Percentiles rank a stretch among this genome's conserved stretches.
Conservation (phyloP, 805 yeast species). For the Saccharomyces eubayanus region DNA sequence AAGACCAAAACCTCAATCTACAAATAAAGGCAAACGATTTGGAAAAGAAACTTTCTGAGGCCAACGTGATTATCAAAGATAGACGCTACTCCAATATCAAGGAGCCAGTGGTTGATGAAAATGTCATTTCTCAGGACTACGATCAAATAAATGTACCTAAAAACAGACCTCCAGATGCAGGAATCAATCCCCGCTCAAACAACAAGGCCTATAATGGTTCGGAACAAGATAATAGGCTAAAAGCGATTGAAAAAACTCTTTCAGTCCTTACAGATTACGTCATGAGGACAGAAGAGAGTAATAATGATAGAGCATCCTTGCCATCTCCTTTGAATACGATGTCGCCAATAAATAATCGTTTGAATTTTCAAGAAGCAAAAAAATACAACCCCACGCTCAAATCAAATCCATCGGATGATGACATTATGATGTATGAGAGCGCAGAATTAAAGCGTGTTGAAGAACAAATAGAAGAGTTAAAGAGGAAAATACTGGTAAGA, state of each 20-base stretch:
- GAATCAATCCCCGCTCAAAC: not conserved
- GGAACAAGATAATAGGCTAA: not conserved
- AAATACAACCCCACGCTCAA: not conserved
- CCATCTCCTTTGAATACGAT: not conserved
- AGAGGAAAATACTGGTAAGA: slow-evolving; percentile 27
- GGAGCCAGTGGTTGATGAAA: not conserved
- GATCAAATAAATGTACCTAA: not conserved
- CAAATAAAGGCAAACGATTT: not conserved
- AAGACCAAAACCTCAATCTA: not conserved
- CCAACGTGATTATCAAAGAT: not conserved
- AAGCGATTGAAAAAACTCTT: not conserved
- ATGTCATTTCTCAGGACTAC: not conserved
- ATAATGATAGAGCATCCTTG: not conserved
- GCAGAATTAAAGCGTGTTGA: slow-evolving; percentile 30
- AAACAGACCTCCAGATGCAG: not conserved
- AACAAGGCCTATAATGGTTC: not conserved
- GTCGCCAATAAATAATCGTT: not conserved
- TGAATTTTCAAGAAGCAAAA: slow-evolving; percentile 16
- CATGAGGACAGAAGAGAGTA: not conserved
- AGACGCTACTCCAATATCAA: not conserved
- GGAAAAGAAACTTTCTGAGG: not conserved
- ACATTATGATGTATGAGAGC: slow-evolving; percentile 30
- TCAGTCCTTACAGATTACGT: not conserved
- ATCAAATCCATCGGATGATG: slow-evolving; percentile 26
- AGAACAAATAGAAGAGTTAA: slow-evolving; percentile 27